These are phyloP conservation scores for Hypoxylon lienhwacheense DNA, from an alignment of 495 filamentous ascomycete genomes.

Conservation along the genomic window DNA sequence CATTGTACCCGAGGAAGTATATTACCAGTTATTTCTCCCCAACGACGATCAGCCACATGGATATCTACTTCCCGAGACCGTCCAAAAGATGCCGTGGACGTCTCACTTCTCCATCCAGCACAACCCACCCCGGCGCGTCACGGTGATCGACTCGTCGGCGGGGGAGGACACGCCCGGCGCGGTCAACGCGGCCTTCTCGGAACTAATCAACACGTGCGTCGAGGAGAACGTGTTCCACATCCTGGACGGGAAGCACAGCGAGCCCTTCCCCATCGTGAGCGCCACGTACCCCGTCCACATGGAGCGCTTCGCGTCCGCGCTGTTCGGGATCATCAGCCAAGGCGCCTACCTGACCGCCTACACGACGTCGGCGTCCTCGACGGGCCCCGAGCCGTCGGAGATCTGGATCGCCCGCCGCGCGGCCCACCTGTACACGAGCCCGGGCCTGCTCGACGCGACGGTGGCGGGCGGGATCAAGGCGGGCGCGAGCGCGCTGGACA, in stretches of 20 bases:
- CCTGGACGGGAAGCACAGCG: slow-evolving; percentile 48
- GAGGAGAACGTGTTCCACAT: slow-evolving; percentile 43
- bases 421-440: slow-evolving; percentile 51
- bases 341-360: slow-evolving; percentile 58
- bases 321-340: slow-evolving; percentile 55
- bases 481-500: slow-evolving; percentile 48
- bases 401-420: slow-evolving; percentile 57
- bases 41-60: slow-evolving; percentile 46
- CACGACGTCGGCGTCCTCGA: slow-evolving; percentile 27
- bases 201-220: slow-evolving; percentile 43
- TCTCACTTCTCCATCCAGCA: slow-evolving; percentile 42
- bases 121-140: slow-evolving; percentile 34
- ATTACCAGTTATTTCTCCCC: slow-evolving; percentile 42
- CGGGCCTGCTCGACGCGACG: slow-evolving; percentile 56
- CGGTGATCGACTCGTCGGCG: slow-evolving; percentile 36
- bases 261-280: slow-evolving; percentile 51
- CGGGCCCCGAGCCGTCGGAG: background rate
- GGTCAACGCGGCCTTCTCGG: slow-evolving; percentile 39
- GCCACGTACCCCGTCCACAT: slow-evolving; percentile 45
- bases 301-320: slow-evolving; percentile 50
- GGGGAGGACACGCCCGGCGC: slow-evolving; percentile 23
- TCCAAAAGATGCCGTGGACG: slow-evolving; percentile 52
- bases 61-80: slow-evolving; percentile 45
- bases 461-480: slow-evolving; percentile 58
- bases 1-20: slow-evolving; percentile 16